Conservation (phyloP, 139 green algal species). For the Chlorella sp. region DNA sequence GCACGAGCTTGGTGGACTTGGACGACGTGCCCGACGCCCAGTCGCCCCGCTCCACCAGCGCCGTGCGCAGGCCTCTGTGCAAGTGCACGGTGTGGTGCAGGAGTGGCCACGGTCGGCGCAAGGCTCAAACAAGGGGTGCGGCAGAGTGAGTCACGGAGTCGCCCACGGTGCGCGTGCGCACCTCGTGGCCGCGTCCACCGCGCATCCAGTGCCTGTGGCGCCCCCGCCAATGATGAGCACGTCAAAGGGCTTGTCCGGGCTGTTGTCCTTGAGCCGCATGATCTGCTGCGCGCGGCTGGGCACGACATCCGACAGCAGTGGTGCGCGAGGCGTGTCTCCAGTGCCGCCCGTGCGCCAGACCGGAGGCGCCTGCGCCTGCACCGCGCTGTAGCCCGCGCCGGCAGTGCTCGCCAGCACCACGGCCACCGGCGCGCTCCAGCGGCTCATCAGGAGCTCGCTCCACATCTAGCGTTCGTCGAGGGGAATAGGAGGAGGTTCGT, state of each 20-base stretch:
- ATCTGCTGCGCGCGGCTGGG: slow-evolving; percentile 43
- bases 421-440: too few relatives aligned
- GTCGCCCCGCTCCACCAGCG: slow-evolving; percentile 90
- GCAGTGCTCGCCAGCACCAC: background rate
- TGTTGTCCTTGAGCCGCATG: slow-evolving; percentile 23
- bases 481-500: too few relatives aligned
- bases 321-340: background rate
- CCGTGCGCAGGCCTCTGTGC: slow-evolving; percentile 62
- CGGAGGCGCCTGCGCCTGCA: too few relatives aligned
- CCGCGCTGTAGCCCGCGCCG: too few relatives aligned
- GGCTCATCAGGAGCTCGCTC: too few relatives aligned
- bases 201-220: slow-evolving; percentile 88
- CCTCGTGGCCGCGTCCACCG: slow-evolving; percentile 85
- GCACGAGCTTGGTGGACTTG: slow-evolving; percentile 94
- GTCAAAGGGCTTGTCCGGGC: slow-evolving; percentile 51
- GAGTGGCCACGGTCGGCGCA: background rate
- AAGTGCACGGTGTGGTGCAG: background rate
- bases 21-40: slow-evolving; percentile 87
- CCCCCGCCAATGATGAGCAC: slow-evolving; percentile 91
- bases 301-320: slow-evolving; percentile 12
- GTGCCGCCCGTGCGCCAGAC: background rate
- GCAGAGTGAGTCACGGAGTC: background rate
- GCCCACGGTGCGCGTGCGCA: slow-evolving; percentile 12
- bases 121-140: background rate
- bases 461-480: too few relatives aligned